A percentile compares a stretch with the other conserved stretches of the same genome.
phyloP scores from a whole-genome alignment of 2,329 filamentous ascomycete genomes.

The Microdochium nivale region DNA sequence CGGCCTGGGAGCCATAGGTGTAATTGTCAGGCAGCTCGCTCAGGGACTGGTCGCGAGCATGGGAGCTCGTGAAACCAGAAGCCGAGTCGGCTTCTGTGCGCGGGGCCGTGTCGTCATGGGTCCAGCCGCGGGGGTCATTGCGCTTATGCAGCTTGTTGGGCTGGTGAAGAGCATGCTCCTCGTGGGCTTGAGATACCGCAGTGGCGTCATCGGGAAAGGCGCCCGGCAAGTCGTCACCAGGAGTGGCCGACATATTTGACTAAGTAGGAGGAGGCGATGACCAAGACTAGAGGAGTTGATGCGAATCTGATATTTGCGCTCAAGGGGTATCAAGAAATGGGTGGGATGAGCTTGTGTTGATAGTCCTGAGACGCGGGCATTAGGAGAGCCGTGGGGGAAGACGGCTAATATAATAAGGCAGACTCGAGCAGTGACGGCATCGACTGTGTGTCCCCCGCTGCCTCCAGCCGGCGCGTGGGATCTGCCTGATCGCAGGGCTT shows the following conservation, averaged over 20 bases:
- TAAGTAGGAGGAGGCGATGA: background rate
- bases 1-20: background rate
- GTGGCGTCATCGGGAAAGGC: background rate
- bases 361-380: background rate
- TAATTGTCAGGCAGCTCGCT: background rate
- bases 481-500: too few relatives aligned
- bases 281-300: background rate
- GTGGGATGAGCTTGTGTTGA: background rate
- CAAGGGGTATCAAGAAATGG: background rate
- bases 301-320: too few relatives aligned
- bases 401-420: background rate
- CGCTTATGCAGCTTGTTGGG: constrained; percentile 1
- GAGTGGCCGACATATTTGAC: background rate
- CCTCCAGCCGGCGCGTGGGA: too few relatives aligned
- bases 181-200: background rate
- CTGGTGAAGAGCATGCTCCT: background rate
- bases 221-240: background rate
- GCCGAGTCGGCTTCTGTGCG: background rate
- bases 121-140: background rate
- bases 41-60: background rate
- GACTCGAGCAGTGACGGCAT: background rate
- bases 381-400: background rate
- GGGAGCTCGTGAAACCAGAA: background rate
- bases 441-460: background rate
- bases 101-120: background rate